Evolutionary conservation across 768 basidiomycete species (phyloP).

Genomic region (Myochromella boudieri): DNA sequence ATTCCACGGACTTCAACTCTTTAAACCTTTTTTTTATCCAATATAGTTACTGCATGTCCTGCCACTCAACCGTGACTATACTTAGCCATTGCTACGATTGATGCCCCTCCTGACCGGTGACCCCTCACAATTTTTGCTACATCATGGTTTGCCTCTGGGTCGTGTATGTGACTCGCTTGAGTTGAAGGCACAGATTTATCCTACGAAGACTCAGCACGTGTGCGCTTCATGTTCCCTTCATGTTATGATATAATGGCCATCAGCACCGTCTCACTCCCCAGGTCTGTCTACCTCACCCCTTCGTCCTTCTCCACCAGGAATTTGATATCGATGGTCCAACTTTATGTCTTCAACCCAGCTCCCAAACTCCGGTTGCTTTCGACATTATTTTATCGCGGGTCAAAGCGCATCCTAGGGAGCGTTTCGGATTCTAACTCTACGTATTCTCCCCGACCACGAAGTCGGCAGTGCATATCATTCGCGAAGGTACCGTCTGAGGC

Average conservation of each 20-base stretch:
- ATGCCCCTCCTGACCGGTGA: no score
- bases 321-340: conserved; percentile 32
- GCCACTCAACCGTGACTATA: no score
- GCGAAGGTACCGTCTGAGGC: conserved; percentile 9
- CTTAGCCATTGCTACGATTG: no score
- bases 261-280: conserved; percentile 6
- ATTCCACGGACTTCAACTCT: no score
- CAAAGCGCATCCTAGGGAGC: conserved; percentile 28
- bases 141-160: background rate
- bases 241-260: conserved; percentile 20
- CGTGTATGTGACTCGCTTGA: background rate
- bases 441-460: conserved; percentile 17
- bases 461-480: conserved; percentile 9
- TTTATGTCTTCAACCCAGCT: conserved; percentile 36
- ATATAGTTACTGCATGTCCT: no score
- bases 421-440: conserved; percentile 11
- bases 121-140: background rate
- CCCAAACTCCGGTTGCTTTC: conserved; percentile 36
- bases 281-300: conserved; percentile 15
- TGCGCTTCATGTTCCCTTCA: conserved; percentile 35
- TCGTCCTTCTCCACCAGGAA: conserved; percentile 8
- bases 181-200: background rate
- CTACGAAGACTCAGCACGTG: conserved; percentile 37
- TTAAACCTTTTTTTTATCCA: no score
- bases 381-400: conserved; percentile 28